Conservation (phyloP, 2,329 filamentous ascomycete species). For the Pseudocercospora eumusae region DNA sequence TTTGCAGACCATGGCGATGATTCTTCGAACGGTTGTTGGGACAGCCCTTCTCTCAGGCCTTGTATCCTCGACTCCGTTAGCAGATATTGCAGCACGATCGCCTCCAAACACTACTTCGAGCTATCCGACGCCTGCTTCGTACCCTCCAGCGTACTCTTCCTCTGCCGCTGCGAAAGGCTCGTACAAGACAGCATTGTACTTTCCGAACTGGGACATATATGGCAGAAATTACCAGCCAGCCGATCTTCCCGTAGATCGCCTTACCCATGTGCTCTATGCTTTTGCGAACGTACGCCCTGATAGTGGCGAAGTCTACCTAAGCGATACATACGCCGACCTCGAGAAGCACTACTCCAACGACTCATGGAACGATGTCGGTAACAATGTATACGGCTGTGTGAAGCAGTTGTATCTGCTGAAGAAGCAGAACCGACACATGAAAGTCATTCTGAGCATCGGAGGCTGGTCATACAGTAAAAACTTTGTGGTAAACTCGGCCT, state of each 20-base stretch:
- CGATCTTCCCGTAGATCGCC: constrained; percentile 73
- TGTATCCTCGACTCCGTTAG: background rate
- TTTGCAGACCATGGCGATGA: background rate
- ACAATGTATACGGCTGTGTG: constrained; percentile 73
- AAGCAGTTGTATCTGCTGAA: constrained; percentile 78
- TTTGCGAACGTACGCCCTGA: constrained; percentile 84
- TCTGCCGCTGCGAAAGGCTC: background rate
- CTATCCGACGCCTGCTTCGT: background rate
- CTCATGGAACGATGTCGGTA: constrained; percentile 64
- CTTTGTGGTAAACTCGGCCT: constrained; percentile 57
- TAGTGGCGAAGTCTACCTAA: constrained; percentile 74
- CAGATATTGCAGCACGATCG: background rate
- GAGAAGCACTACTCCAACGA: constrained; percentile 70
- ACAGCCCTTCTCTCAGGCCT: background rate
- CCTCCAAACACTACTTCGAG: background rate
- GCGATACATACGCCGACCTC: constrained; percentile 67
- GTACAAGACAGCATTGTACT: constrained; percentile 28
- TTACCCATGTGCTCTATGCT: constrained; percentile 90
- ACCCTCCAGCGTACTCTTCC: background rate
- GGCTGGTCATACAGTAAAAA: constrained; percentile 80
- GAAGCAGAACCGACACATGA: constrained; percentile 72
- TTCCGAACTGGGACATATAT: constrained; percentile 39
- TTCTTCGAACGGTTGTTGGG: background rate
- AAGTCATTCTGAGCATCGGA: constrained; percentile 78
- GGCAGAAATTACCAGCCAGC: constrained; percentile 73